Evolutionary conservation across 2,329 filamentous ascomycete species (phyloP), one percentile per base, ranked within the genome.

Genomic region (Aschersonia sp.): DNA sequence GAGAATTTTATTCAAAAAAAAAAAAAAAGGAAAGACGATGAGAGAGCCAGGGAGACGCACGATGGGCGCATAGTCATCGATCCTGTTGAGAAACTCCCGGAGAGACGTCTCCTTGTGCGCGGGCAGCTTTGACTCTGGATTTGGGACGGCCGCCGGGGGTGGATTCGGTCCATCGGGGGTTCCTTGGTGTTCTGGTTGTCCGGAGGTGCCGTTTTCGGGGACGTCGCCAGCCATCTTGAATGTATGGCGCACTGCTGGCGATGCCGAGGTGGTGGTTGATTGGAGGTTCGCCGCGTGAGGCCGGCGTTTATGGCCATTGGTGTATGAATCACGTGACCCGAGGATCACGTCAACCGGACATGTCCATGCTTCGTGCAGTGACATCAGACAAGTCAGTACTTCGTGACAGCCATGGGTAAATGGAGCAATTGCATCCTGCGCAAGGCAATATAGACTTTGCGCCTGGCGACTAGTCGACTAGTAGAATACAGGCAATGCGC

Each of bases 11-110:
- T 9, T 37, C 4, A 9, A 37, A 8, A 37, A 37, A 37, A 37
- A 37, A 37, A 8, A 12, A 37, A 37, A 37, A 37, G 5, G 4
- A 37, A 22, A 4, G 22, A 22, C 22, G 22, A 22, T 22, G 22
- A 29, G 10, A 4, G 14, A 6, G 37, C 6, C 10, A 11, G 12
- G 10, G 37, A 22, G n/a, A 47, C 84, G 54, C 76, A 95, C 89
- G 59, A 98, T 95, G 9, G 92, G 92, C 51, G 92, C 88, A 66
- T 92, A 97, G 59, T 98, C 92, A 62, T 98, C 92, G 83, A 98
- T 97, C 73, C 95, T 95, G 53, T 77, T 77, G 14, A 98, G 66
- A 61, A 98, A 95, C 66, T 97, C 90, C 60, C 89, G 84, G 54
- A 98, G 69, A 40, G 85, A 94, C 22, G 84, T 83, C 67, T 98